These are phyloP conservation scores for Circinella minor DNA, from an alignment of 371 early-diverging fungal species.

Conservation along the genomic window DNA sequence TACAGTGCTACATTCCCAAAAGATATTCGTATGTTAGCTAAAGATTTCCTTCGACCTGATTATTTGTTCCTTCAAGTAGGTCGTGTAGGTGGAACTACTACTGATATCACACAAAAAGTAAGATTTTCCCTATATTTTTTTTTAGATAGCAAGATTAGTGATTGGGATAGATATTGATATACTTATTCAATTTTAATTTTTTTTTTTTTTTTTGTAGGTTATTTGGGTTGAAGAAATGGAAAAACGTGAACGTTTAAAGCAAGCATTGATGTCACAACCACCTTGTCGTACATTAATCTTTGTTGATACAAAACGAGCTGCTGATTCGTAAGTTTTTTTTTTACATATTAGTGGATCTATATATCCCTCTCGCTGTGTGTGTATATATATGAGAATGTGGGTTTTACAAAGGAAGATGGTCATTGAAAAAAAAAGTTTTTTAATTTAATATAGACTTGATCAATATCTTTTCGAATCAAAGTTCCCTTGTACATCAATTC, in stretches of 20 bases:
- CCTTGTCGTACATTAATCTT: constrained; percentile 78
- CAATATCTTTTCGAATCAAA: constrained; percentile 67
- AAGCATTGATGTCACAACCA: constrained; percentile 39
- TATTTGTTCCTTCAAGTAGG: constrained; percentile 32
- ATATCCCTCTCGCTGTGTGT: too few species aligned
- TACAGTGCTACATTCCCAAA: constrained; percentile 97
- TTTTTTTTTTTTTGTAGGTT: constrained; percentile 10
- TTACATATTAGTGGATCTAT: neutral
- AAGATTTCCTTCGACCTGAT: constrained; percentile 80
- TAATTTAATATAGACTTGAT: constrained; percentile 54
- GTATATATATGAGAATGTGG: neutral
- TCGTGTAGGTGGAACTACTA: constrained; percentile 52
- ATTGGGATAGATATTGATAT: neutral
- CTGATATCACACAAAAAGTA: constrained; percentile 43
- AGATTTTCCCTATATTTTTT: neutral
- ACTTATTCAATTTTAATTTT: too few species aligned
- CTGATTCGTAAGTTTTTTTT: constrained; percentile 55
- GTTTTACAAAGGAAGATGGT: neutral
- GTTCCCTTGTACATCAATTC: constrained; percentile 74
- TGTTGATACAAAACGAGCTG: constrained; percentile 80
- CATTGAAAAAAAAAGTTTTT: neutral
- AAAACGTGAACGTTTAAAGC: constrained; percentile 41
- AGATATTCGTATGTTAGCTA: constrained; percentile 85
- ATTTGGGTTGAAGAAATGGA: constrained; percentile 54
- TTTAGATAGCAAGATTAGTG: too few species aligned